Percentiles rank a stretch among this genome's conserved stretches.
These are phyloP conservation scores for Solanum chmielewskii DNA, from an alignment of 257 asterid species.

Conservation along the genomic window DNA sequence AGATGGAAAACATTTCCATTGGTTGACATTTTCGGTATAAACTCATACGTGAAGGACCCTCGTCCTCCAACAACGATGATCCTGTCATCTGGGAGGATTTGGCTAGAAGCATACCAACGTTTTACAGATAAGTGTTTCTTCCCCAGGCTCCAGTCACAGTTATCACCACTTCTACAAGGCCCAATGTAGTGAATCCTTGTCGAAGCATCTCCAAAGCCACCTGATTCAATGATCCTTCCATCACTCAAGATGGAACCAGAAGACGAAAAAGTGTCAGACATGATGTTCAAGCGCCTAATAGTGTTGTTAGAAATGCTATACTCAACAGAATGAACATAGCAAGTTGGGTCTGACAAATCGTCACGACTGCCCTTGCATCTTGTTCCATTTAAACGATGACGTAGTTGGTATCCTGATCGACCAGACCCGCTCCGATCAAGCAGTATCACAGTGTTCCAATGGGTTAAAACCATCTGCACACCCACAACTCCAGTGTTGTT, in stretches of 20 bases:
- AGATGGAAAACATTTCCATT: slow-evolving; percentile 14
- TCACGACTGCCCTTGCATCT: slow-evolving; percentile 6
- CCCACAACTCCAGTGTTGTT: slow-evolving; percentile 55
- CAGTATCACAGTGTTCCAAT: slow-evolving; percentile 41
- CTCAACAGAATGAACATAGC: slow-evolving; percentile 61
- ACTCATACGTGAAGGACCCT: slow-evolving; percentile 30
- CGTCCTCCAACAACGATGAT: slow-evolving; percentile 47
- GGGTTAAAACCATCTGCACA: slow-evolving; percentile 61
- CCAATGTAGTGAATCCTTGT: slow-evolving; percentile 18
- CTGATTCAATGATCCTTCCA: slow-evolving; percentile 40
- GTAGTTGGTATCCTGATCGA: slow-evolving; percentile 21
- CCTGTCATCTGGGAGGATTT: slow-evolving; percentile 26
- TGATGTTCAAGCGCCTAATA: slow-evolving; percentile 33
- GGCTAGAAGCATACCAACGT: slow-evolving; percentile 46
- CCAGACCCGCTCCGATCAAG: slow-evolving; percentile 33
- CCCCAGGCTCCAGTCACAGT: slow-evolving; percentile 42
- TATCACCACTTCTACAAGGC: slow-evolving; percentile 20
- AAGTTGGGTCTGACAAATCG: slow-evolving; percentile 25
- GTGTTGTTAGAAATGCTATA: slow-evolving; percentile 23
- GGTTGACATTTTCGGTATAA: slow-evolving; percentile 27
- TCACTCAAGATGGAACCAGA: slow-evolving; percentile 50
- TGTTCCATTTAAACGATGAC: slow-evolving; percentile 20
- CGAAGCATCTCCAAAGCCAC: slow-evolving; percentile 39
- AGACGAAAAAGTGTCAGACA: slow-evolving; percentile 39
- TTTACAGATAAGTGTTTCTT: slow-evolving; percentile 7